phyloP scores from a whole-genome alignment of 192 early-diverging fungal genomes.

The Phycomyces blakesleeanus region DNA sequence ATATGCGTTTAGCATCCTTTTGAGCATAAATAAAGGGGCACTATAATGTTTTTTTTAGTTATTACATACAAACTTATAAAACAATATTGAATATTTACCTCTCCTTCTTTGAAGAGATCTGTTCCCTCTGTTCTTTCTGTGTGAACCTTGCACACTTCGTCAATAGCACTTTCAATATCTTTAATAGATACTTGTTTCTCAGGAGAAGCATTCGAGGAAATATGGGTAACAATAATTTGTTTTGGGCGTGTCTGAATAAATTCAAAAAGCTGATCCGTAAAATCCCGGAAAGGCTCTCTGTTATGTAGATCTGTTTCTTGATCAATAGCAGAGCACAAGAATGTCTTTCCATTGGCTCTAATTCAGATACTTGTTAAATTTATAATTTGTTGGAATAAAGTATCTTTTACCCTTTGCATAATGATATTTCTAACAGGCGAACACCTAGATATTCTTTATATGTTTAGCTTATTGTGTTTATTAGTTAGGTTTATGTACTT shows the following conservation, averaged over 20 bases:
- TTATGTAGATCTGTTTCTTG: neutral
- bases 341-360: neutral
- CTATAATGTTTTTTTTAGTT: neutral
- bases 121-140: constrained; percentile 16
- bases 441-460: neutral
- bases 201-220: neutral
- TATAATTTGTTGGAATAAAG: neutral
- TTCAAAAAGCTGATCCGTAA: constrained; percentile 10
- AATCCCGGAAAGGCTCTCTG: neutral
- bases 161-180: constrained; percentile 16
- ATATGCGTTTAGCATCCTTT: neutral
- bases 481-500: neutral
- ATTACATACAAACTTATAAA: too few relatives aligned
- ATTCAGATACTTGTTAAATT: neutral
- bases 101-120: constrained; percentile 7
- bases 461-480: too few relatives aligned
- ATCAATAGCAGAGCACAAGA: neutral
- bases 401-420: neutral
- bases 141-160: constrained; percentile 20
- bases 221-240: constrained; percentile 13
- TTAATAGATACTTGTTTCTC: neutral
- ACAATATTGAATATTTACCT: too few relatives aligned
- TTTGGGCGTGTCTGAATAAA: constrained; percentile 7
- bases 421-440: neutral
- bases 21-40: constrained; percentile 30